These are phyloP conservation scores for Jacaranda mimosifolia DNA, from an alignment of 257 asterid species.

Conservation along the genomic window DNA sequence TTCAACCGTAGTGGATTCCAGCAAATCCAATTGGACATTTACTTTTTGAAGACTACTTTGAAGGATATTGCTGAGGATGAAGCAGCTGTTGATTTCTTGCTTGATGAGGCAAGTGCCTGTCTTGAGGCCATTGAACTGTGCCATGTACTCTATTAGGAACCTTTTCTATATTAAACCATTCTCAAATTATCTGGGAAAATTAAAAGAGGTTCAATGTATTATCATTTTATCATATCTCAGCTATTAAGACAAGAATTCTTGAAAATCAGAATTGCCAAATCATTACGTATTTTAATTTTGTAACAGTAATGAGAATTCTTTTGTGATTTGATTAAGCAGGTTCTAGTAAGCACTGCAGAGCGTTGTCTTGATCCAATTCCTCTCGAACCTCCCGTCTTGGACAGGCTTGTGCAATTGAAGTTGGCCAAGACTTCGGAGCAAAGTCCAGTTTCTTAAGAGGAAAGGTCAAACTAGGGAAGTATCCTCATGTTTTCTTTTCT, in stretches of 20 bases:
- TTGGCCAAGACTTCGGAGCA: constrained; percentile 65
- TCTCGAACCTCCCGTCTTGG: constrained; percentile 82
- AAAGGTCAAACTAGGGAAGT: constrained; percentile 23
- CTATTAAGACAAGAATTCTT: not conserved
- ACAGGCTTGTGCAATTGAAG: constrained; percentile 86
- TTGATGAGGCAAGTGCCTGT: constrained; percentile 73
- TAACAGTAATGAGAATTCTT: not conserved
- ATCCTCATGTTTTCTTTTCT: not conserved
- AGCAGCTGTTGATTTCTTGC: constrained; percentile 93
- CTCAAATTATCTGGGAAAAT: not conserved
- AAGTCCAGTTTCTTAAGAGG: constrained; percentile 33
- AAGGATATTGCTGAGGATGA: constrained; percentile 88
- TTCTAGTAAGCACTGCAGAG: constrained; percentile 83
- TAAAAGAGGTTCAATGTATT: not conserved
- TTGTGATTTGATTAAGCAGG: constrained; percentile 59
- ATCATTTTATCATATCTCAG: not conserved
- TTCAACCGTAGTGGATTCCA: constrained; percentile 96
- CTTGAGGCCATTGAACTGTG: constrained; percentile 22
- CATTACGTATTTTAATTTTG: constrained; percentile 10
- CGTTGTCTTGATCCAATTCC: constrained; percentile 89
- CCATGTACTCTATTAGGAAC: not conserved
- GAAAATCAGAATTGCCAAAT: not conserved
- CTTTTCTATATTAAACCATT: not conserved
- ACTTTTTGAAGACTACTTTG: constrained; percentile 74
- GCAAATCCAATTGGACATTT: constrained; percentile 93